Conservation (phyloP, 495 filamentous ascomycete genomes). For the Recurvomyces mirabilis region DNA sequence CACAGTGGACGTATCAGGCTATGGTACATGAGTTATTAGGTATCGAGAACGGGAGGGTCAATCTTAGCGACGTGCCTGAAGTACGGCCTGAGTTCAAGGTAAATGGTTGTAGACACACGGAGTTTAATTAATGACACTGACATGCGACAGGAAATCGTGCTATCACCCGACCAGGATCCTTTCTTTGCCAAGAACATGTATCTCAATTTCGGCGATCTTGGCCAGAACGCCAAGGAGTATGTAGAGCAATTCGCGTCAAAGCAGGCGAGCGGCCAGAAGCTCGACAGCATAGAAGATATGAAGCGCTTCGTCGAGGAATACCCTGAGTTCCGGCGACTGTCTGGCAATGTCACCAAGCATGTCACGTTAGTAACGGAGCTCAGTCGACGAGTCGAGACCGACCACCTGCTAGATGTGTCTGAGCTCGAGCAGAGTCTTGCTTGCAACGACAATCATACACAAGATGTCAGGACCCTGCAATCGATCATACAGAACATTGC, state of each 20-base stretch:
- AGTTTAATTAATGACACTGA: conserved; percentile 5
- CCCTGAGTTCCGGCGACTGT: conserved; percentile 91
- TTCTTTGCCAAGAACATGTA: conserved; percentile 99
- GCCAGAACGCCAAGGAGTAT: conserved; percentile 96
- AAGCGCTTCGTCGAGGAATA: conserved; percentile 99
- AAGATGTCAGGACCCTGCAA: conserved; percentile 84
- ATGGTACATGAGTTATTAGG: conserved; percentile 97
- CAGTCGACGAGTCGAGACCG: conserved; percentile 70
- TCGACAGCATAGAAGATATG: conserved; percentile 96
- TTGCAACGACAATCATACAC: conserved; percentile 86
- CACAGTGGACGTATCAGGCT: conserved; percentile 98
- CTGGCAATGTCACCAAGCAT: conserved; percentile 96
- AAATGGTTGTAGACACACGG: background rate
- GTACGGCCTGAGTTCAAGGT: conserved; percentile 74
- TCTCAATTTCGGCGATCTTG: conserved; percentile 93
- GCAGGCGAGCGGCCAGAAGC: conserved; percentile 82
- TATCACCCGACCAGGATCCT: conserved; percentile 95
- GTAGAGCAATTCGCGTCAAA: conserved; percentile 96
- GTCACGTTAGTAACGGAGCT: conserved; percentile 92
- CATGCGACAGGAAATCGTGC: conserved; percentile 58
- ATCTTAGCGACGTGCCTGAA: conserved; percentile 77
- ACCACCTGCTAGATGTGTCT: conserved; percentile 81
- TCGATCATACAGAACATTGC: conserved; percentile 63
- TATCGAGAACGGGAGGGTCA: conserved; percentile 83
- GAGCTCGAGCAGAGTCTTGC: conserved; percentile 94